phyloP scores from a whole-genome alignment of 306 rosid genomes.

The Acacia acuminata region DNA sequence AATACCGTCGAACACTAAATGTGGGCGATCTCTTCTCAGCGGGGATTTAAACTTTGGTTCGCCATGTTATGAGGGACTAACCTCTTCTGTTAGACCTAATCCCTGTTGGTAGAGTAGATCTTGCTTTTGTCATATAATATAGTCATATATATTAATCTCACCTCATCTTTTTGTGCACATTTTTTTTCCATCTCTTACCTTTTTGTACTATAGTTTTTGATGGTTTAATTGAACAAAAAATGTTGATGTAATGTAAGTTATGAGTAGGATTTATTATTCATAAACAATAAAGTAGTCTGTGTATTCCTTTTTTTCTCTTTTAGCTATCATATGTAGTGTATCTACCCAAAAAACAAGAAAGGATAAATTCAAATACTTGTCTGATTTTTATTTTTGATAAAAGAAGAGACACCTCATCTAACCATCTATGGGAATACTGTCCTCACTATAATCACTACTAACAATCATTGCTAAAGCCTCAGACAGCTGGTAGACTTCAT shows the following conservation, averaged over 20 bases:
- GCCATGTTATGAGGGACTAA: no score
- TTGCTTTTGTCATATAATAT: slow-evolving; percentile 10
- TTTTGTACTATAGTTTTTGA: not conserved
- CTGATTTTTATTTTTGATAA: no score
- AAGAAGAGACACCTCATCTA: no score
- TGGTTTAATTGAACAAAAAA: not conserved
- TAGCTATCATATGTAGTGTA: not conserved
- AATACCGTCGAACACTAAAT: no score
- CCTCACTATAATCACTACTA: no score
- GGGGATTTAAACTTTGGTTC: no score
- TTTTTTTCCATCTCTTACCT: not conserved
- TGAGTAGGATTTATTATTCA: not conserved
- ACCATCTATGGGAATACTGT: no score
- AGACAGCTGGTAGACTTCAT: no score
- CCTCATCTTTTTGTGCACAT: not conserved
- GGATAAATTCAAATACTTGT: not conserved
- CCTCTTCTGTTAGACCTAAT: no score
- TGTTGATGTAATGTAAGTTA: not conserved
- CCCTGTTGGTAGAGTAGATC: not conserved
- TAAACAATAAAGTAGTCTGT: not conserved
- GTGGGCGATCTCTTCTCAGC: fast-evolving
- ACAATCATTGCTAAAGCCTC: no score
- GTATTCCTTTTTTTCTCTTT: not conserved
- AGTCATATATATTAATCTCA: not conserved
- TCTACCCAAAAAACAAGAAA: not conserved